Conservation (phyloP, 2,329 filamentous ascomycete species). For the Stachybotrys chlorohalonatus region DNA sequence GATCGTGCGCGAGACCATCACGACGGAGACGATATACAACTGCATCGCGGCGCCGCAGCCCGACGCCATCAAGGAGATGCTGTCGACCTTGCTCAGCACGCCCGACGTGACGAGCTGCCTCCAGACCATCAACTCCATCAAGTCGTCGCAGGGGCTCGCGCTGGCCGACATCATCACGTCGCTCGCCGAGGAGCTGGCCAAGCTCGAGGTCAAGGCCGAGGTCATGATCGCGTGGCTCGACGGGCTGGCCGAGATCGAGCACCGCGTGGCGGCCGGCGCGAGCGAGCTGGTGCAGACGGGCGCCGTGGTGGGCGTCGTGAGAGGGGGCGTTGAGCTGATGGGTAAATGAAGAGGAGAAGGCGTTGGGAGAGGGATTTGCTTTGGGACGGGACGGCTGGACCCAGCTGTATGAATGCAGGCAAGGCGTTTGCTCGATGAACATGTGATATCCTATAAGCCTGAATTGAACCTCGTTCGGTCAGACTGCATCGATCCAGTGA, state of each 20-base stretch:
- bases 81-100: slow-evolving; percentile 73
- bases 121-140: slow-evolving; percentile 79
- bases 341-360: slow-evolving; percentile 12
- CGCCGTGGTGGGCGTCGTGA: slow-evolving; percentile 80
- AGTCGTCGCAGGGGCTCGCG: slow-evolving; percentile 75
- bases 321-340: slow-evolving; percentile 73
- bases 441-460: background rate
- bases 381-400: no score
- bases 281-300: slow-evolving; percentile 87
- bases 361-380: no score
- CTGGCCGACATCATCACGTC: slow-evolving; percentile 89
- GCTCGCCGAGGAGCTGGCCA: slow-evolving; percentile 71
- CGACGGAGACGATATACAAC: slow-evolving; percentile 92
- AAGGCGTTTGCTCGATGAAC: no score
- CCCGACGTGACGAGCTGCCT: slow-evolving; percentile 85
- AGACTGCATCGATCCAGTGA: no score
- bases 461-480: background rate
- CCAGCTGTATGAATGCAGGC: no score
- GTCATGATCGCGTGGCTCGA: slow-evolving; percentile 89
- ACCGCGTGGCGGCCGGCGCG: slow-evolving; percentile 77
- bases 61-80: slow-evolving; percentile 75
- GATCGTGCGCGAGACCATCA: slow-evolving; percentile 66
- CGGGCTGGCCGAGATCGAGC: slow-evolving; percentile 86
- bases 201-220: slow-evolving; percentile 74
- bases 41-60: slow-evolving; percentile 95